phyloP scores from a whole-genome alignment of 768 basidiomycete species.

The Suillus hirtellus region DNA sequence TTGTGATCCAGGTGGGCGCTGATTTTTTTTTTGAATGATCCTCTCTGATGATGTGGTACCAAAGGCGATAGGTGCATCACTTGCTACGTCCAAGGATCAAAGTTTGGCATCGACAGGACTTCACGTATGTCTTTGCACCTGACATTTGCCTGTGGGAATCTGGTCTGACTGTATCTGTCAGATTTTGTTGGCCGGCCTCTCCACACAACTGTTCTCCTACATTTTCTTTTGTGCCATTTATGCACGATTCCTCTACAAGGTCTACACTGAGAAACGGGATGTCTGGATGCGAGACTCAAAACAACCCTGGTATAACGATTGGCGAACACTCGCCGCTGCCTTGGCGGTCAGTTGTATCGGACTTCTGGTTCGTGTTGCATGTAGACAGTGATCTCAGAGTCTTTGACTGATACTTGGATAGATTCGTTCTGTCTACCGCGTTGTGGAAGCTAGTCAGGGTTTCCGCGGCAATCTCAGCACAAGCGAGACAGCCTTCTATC shows the following conservation, averaged over 20 bases:
- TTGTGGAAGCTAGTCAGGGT: constrained; percentile 65
- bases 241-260: constrained; percentile 47
- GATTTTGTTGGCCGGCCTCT: constrained; percentile 61
- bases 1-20: constrained; percentile 56
- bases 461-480: constrained; percentile 57
- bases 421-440: constrained; percentile 66
- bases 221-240: constrained; percentile 47
- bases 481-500: constrained; percentile 65
- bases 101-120: constrained; percentile 32
- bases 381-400: not conserved
- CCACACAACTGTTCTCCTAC: constrained; percentile 57
- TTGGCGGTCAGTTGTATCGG: constrained; percentile 61
- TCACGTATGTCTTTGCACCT: constrained; percentile 33
- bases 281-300: constrained; percentile 41
- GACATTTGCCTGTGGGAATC: not conserved
- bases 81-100: constrained; percentile 42
- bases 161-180: constrained; percentile 21
- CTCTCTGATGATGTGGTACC: not conserved
- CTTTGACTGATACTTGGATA: constrained; percentile 19
- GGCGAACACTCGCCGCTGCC: constrained; percentile 55
- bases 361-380: constrained; percentile 50
- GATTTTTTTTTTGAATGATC: not conserved
- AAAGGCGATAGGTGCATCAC: constrained; percentile 49
- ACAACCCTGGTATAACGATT: constrained; percentile 52
- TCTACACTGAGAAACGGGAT: constrained; percentile 41